Conservation (phyloP, 2,329 filamentous ascomycete species). For the Grosmannia huntii region DNA sequence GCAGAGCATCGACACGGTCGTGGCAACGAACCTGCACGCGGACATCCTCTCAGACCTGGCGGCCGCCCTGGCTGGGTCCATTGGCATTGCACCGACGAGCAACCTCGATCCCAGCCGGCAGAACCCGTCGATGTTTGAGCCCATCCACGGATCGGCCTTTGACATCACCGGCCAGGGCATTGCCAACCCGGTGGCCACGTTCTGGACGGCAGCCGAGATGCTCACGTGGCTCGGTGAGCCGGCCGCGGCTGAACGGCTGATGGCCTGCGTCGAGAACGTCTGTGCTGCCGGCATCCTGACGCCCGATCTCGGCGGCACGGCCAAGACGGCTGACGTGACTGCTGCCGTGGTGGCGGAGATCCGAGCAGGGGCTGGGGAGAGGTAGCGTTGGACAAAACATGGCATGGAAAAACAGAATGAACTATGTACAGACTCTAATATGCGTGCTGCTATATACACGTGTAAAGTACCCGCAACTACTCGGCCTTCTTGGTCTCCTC, state of each 20-base stretch:
- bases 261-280: conserved; percentile 36
- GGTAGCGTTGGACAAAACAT: no score
- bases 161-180: conserved; percentile 40
- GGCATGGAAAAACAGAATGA: background rate
- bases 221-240: conserved; percentile 38
- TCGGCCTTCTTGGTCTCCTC: background rate
- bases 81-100: conserved; percentile 53
- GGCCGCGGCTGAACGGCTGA: conserved; percentile 29
- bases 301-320: conserved; percentile 33
- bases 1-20: conserved; percentile 45
- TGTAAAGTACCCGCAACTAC: no score
- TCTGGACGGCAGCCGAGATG: conserved; percentile 43
- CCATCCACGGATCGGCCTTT: conserved; percentile 41
- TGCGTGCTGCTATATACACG: background rate
- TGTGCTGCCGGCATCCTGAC: conserved; percentile 35
- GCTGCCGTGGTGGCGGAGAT: conserved; percentile 8
- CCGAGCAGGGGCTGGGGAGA: background rate
- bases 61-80: conserved; percentile 53
- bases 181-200: conserved; percentile 40
- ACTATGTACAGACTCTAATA: background rate
- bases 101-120: conserved; percentile 47
- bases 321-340: conserved; percentile 14
- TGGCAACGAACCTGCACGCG: conserved; percentile 48
- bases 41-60: conserved; percentile 57
- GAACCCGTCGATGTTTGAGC: conserved; percentile 43